Conservation (phyloP, 768 basidiomycete genomes). For the Filobasidium wieringae region DNA sequence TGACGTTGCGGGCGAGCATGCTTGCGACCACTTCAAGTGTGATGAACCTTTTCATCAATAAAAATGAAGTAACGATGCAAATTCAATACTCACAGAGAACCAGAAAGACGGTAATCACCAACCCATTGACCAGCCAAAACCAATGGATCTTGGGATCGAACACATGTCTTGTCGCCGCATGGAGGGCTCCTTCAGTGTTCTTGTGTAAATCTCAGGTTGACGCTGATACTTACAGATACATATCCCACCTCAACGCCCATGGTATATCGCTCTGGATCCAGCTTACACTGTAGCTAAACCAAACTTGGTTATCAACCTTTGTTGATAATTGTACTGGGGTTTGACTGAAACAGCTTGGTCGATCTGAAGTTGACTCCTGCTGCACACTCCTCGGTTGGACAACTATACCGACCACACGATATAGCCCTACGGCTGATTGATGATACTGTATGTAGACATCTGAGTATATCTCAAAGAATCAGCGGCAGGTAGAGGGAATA, state of each 20-base stretch:
- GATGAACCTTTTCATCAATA: neutral
- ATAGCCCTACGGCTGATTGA: constrained; percentile 52
- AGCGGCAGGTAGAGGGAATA: neutral
- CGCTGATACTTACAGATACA: constrained; percentile 49
- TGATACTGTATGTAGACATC: constrained; percentile 58
- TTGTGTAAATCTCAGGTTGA: too few species aligned
- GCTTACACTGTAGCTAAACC: constrained; percentile 75
- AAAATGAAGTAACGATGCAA: too few species aligned
- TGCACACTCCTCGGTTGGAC: constrained; percentile 47
- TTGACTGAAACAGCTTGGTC: constrained; percentile 26
- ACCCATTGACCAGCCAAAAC: constrained; percentile 86
- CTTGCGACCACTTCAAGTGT: constrained; percentile 63
- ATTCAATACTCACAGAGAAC: constrained; percentile 18
- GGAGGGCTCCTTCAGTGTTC: neutral
- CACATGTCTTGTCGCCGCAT: constrained; percentile 46
- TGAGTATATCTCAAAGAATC: neutral
- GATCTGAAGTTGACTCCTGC: constrained; percentile 9
- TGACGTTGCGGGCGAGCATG: constrained; percentile 73
- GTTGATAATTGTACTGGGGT: constrained; percentile 51
- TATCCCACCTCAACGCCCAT: constrained; percentile 91
- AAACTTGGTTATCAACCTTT: constrained; percentile 50
- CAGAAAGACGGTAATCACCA: constrained; percentile 81
- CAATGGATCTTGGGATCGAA: constrained; percentile 91
- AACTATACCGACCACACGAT: constrained; percentile 81
- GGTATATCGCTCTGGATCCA: constrained; percentile 70